phyloP scores from a whole-genome alignment of 2,329 filamentous ascomycete genomes.

The Zymoseptoria brevis region DNA sequence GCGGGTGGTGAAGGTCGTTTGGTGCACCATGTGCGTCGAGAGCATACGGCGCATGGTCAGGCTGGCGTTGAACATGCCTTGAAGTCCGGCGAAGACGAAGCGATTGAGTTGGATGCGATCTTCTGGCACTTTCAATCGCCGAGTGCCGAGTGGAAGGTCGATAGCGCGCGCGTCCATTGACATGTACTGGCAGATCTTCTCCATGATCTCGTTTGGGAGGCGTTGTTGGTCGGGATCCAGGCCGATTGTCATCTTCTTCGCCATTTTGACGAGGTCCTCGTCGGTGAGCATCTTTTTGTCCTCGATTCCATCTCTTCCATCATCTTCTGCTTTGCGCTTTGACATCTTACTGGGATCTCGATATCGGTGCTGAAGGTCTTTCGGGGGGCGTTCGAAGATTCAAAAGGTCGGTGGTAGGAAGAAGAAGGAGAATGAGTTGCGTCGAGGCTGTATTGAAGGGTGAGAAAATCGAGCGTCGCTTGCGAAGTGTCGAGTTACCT shows the following conservation, averaged over 20 bases:
- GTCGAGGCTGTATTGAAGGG: not conserved
- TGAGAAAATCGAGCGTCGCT: not conserved
- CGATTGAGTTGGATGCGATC: too few species aligned
- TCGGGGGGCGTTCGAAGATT: too few species aligned
- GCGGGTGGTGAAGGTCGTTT: not conserved
- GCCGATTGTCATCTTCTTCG: not conserved
- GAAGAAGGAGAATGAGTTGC: not conserved
- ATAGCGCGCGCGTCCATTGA: not conserved
- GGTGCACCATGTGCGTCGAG: not conserved
- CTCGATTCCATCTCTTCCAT: not conserved
- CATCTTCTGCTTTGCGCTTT: not conserved
- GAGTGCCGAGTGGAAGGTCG: not conserved
- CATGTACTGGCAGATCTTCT: not conserved
- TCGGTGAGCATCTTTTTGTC: not conserved
- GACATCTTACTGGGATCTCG: too few species aligned
- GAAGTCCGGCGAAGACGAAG: too few species aligned
- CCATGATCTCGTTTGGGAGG: not conserved
- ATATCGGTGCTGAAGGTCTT: too few species aligned
- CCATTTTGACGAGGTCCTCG: not conserved
- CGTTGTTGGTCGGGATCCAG: not conserved
- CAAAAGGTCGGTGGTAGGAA: not conserved
- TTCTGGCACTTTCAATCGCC: not conserved
- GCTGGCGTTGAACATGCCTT: not conserved
- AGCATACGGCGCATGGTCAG: not conserved
- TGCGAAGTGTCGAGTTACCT: not conserved